Percentiles rank a stretch among this genome's conserved stretches.
phyloP scores from a whole-genome alignment of 1,139 yeast genomes.

The Blastobotrys proliferans region DNA sequence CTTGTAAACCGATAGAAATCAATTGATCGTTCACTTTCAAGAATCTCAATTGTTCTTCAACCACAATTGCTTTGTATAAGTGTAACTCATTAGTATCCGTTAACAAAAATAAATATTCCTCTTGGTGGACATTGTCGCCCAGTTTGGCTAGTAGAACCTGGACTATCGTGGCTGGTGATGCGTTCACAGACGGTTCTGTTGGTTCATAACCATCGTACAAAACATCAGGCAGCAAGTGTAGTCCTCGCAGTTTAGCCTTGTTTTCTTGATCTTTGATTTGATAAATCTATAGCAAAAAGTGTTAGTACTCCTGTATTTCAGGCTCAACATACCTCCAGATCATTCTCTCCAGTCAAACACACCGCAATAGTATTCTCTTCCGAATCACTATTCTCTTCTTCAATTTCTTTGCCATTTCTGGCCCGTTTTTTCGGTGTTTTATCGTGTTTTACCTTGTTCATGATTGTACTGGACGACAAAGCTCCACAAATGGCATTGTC shows the following conservation, averaged over 20 bases:
- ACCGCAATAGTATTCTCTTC: constrained; percentile 4
- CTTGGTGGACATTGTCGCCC: constrained; percentile 50
- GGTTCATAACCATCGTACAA: not conserved
- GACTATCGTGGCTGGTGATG: constrained; percentile 8
- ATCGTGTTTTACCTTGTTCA: not conserved
- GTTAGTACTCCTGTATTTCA: too few species aligned
- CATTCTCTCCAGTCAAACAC: constrained; percentile 12
- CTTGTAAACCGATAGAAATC: constrained; percentile 21
- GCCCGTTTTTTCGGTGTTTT: constrained; percentile 16
- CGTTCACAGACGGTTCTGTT: not conserved
- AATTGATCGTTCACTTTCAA: constrained; percentile 46
- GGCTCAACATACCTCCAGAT: constrained; percentile 16
- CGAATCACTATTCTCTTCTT: not conserved
- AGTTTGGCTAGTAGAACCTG: constrained; percentile 30
- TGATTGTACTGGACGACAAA: constrained; percentile 2
- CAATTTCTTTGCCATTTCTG: constrained; percentile 13
- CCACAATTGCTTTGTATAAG: constrained; percentile 57
- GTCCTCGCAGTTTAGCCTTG: constrained; percentile 6
- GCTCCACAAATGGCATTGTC: constrained; percentile 12
- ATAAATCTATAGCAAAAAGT: constrained; percentile 13
- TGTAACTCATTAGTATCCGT: constrained; percentile 79
- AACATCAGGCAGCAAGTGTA: constrained; percentile 7
- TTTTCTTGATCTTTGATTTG: constrained; percentile 8
- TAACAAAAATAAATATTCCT: constrained; percentile 63
- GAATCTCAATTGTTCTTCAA: constrained; percentile 47